A percentile compares a stretch with the other conserved stretches of the same genome.
Conservation (phyloP, 805 yeast species). For the Sugiyamaella americana region DNA sequence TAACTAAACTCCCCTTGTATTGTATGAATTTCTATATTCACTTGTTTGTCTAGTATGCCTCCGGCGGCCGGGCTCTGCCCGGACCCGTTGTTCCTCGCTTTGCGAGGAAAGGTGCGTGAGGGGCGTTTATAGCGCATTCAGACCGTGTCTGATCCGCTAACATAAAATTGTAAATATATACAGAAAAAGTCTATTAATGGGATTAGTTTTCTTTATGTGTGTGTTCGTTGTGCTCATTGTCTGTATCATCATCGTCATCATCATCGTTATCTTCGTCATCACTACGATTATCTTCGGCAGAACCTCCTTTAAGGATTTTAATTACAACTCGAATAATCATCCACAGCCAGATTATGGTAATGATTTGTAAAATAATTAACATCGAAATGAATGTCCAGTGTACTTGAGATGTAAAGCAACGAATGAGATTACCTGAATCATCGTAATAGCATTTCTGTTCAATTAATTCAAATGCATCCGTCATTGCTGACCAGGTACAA, state of each 20-base stretch:
- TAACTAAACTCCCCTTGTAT: background rate
- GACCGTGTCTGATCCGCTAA: too few relatives aligned
- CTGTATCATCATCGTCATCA: constrained; percentile 4
- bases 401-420: constrained; percentile 30
- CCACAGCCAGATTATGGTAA: constrained; percentile 68
- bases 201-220: too few relatives aligned
- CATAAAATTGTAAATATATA: too few relatives aligned
- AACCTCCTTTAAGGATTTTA: constrained; percentile 61
- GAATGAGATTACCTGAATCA: constrained; percentile 22
- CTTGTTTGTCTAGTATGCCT: too few relatives aligned
- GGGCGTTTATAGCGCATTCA: too few relatives aligned
- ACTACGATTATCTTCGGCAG: constrained; percentile 84
- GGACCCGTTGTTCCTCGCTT: background rate
- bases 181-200: background rate
- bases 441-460: constrained; percentile 24
- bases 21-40: background rate
- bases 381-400: constrained; percentile 45
- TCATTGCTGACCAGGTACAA: constrained; percentile 53
- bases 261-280: constrained; percentile 57
- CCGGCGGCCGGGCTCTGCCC: constrained; percentile 1
- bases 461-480: constrained; percentile 41
- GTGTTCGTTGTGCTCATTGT: too few relatives aligned
- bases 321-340: constrained; percentile 64
- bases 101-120: too few relatives aligned
- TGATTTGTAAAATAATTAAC: constrained; percentile 58